Evolutionary conservation across 441 rosid species (phyloP).

Genomic region (California macrophylla): DNA sequence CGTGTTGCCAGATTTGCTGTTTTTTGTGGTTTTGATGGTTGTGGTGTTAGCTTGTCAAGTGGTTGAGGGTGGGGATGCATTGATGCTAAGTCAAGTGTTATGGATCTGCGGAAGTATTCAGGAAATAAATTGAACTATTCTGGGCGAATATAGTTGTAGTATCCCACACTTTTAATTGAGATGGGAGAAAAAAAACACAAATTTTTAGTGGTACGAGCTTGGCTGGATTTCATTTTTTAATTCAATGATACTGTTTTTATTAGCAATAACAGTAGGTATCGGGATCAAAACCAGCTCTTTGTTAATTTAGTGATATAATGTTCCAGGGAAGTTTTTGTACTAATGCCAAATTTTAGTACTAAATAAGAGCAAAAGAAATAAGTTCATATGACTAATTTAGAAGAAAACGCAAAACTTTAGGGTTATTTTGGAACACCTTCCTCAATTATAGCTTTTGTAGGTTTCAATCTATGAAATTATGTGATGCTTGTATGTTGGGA

Average conservation of each 20-base stretch:
- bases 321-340: too few relatives aligned
- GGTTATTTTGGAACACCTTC: too few relatives aligned
- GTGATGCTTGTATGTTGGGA: not conserved
- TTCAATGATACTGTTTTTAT: too few relatives aligned
- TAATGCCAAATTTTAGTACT: not conserved
- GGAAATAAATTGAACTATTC: not conserved
- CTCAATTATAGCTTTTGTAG: not conserved
- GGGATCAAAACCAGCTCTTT: too few relatives aligned
- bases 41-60: not conserved
- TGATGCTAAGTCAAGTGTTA: not conserved
- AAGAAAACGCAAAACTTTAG: not conserved
- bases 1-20: not conserved
- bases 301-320: too few relatives aligned
- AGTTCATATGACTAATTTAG: not conserved
- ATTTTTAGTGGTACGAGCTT: too few relatives aligned
- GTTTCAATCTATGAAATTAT: not conserved
- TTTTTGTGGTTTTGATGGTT: not conserved
- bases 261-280: too few relatives aligned
- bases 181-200: too few relatives aligned
- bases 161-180: too few relatives aligned
- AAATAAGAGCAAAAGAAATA: too few relatives aligned
- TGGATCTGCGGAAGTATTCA: not conserved
- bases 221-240: too few relatives aligned
- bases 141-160: not conserved
- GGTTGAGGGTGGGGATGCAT: not conserved